Conservation (phyloP, 2,329 filamentous ascomycete species). For the Atkinsonella hypoxylon region DNA sequence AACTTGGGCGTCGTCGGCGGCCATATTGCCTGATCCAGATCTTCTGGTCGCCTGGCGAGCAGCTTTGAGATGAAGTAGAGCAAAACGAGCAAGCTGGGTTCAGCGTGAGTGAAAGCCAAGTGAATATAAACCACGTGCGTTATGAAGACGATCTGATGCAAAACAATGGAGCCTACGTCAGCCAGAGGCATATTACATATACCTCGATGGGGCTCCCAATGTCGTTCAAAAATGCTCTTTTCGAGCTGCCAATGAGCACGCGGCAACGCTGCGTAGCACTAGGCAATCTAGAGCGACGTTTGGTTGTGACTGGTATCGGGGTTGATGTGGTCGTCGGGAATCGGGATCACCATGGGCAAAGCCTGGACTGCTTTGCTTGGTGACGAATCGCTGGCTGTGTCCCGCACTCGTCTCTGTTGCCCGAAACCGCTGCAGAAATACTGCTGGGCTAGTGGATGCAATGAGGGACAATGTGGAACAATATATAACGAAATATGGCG, state of each 20-base stretch:
- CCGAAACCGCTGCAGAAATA: too few species aligned
- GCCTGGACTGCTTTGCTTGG: neutral
- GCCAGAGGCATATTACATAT: slow-evolving; percentile 33
- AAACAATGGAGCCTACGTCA: slow-evolving; percentile 38
- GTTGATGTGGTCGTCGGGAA: neutral
- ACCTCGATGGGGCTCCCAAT: neutral
- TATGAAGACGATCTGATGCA: slow-evolving; percentile 41
- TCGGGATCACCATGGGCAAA: neutral
- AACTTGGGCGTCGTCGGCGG: slow-evolving; percentile 19
- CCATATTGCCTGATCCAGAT: slow-evolving; percentile 29
- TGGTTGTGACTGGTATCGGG: neutral
- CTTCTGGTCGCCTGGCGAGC: slow-evolving; percentile 34
- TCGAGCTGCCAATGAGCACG: neutral
- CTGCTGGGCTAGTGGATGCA: too few species aligned
- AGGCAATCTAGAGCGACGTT: neutral
- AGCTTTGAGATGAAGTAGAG: slow-evolving; percentile 38
- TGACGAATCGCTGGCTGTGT: neutral
- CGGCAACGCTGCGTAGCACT: neutral
- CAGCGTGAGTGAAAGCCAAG: slow-evolving; percentile 36
- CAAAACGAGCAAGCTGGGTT: slow-evolving; percentile 32
- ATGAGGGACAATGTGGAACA: too few species aligned
- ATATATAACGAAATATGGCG: too few species aligned
- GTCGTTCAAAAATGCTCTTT: neutral
- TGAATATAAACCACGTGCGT: slow-evolving; percentile 41
- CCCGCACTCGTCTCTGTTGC: too few species aligned